Base-by-base conservation (phyloP, 1,139 yeast species). In the Sugiyamaella grinbergsii region DNA sequence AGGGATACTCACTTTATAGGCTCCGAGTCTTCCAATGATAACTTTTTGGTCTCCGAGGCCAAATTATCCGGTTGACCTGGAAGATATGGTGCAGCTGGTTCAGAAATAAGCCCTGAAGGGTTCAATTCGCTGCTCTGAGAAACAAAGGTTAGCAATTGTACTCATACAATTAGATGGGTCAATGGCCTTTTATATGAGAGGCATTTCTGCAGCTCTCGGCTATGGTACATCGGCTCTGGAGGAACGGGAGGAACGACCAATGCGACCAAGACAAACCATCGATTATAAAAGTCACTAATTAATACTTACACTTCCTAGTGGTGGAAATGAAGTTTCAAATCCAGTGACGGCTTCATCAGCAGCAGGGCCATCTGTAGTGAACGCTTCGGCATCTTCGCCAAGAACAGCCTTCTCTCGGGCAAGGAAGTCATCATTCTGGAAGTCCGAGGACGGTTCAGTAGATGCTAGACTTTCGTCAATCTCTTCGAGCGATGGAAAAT, bases 381-480 rank as follows among this genome's bases (percentile, higher is more conserved):
- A 88, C 62, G 84, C 90, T 39, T 73, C 75, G 32, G 75, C 76
- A 53, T 77, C 82, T 56, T 83, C 91, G 13, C 97, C 97, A 8
- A 90, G 72, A 36, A 85, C 75, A 57, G 88, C 95, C 68, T 83
- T 81, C 71, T 91, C 98, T 64, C 98, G 82, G 42, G 89, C 76
- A 56, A 89, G 74, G 65, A 91, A 87, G 70, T 90, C 96, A 47
- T 68, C 75, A 46, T 68, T 71, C 52, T 68, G 74, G 52, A 74
- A 68, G 46, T 78, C 77, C 53, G 59, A 59, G 41, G 57, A 55
- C 39, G 58, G 57, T 41, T 56, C 62, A 34, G 55, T 43, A 13
- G 62, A 58, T n/a, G 41, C 54, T 47, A 62, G 54, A 40, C 68
- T 72, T 41, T 61, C 57, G 56, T 70, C 72, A 52, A 71, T 62